phyloP scores from a whole-genome alignment of 176 grass and related monocot genomes.

The Zizania latifolia region DNA sequence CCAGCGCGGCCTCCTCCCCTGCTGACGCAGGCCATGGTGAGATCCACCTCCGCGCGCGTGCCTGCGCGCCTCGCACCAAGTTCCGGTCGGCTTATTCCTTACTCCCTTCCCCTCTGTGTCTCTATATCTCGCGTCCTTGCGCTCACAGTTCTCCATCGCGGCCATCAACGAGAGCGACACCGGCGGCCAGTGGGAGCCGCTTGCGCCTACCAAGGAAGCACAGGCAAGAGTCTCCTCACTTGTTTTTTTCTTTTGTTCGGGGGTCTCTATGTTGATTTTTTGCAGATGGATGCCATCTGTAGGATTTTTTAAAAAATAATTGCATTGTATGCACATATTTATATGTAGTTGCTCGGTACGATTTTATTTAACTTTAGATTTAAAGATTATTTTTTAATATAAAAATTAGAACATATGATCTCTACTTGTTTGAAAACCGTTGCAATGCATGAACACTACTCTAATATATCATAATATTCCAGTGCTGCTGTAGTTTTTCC shows the following conservation, averaged over 20 bases:
- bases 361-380: background rate
- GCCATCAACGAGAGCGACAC: slow-evolving; percentile 84
- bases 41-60: background rate
- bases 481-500: background rate
- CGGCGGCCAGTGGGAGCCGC: slow-evolving; percentile 71
- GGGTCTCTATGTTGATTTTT: too few relatives aligned
- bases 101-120: background rate
- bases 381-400: background rate
- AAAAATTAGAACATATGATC: background rate
- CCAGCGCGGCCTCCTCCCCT: background rate
- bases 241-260: background rate
- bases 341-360: too few relatives aligned
- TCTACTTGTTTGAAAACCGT: background rate
- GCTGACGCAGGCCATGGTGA: slow-evolving; percentile 44
- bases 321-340: too few relatives aligned
- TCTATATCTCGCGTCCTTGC: background rate
- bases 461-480: background rate
- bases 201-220: slow-evolving; percentile 95
- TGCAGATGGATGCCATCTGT: too few relatives aligned
- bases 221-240: slow-evolving; percentile 39
- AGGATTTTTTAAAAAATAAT: too few relatives aligned
- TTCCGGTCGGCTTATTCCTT: background rate
- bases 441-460: background rate
- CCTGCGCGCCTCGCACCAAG: background rate
- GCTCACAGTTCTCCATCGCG: slow-evolving; percentile 87